These are phyloP conservation scores for Periconia macrospinosa DNA, from an alignment of 2,329 filamentous ascomycete species.

Conservation along the genomic window DNA sequence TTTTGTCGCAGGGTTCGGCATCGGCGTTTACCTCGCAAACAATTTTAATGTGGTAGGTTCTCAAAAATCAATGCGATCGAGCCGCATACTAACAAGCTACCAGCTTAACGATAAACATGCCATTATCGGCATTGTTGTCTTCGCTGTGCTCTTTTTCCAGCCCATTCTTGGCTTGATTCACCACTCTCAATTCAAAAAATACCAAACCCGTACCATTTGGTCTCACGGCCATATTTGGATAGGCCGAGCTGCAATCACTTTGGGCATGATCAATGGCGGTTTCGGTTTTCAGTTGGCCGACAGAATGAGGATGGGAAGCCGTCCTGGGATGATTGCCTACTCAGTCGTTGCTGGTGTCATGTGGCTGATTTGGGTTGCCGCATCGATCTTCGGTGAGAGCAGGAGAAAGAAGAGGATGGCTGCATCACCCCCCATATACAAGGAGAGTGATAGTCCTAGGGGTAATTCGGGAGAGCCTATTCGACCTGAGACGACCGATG, in stretches of 20 bases:
- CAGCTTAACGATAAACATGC: slow-evolving; percentile 50
- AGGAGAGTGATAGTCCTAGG: slow-evolving; percentile 5
- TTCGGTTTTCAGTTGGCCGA: slow-evolving; percentile 55
- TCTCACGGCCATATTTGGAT: slow-evolving; percentile 59
- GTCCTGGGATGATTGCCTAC: slow-evolving; percentile 49
- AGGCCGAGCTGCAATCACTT: slow-evolving; percentile 52
- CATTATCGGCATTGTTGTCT: slow-evolving; percentile 57
- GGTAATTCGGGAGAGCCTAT: not conserved
- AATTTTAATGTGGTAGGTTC: slow-evolving; percentile 31
- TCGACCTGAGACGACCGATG: not conserved
- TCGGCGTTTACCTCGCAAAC: slow-evolving; percentile 55
- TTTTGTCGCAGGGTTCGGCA: slow-evolving; percentile 52
- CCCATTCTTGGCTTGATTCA: slow-evolving; percentile 56
- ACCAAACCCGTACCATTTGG: slow-evolving; percentile 48
- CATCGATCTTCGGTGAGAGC: slow-evolving; percentile 30
- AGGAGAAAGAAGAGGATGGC: slow-evolving; percentile 14
- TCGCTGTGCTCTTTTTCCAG: slow-evolving; percentile 57
- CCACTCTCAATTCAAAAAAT: slow-evolving; percentile 54
- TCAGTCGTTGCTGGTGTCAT: slow-evolving; percentile 54
- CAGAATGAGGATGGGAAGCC: slow-evolving; percentile 37
- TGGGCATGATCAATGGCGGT: slow-evolving; percentile 62
- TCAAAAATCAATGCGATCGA: slow-evolving; percentile 7
- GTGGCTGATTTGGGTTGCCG: slow-evolving; percentile 39
- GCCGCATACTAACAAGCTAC: slow-evolving; percentile 5
- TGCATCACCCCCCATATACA: slow-evolving; percentile 19